Conservation (phyloP, 2,329 filamentous ascomycete species). For the Diaporthe nobilis region DNA sequence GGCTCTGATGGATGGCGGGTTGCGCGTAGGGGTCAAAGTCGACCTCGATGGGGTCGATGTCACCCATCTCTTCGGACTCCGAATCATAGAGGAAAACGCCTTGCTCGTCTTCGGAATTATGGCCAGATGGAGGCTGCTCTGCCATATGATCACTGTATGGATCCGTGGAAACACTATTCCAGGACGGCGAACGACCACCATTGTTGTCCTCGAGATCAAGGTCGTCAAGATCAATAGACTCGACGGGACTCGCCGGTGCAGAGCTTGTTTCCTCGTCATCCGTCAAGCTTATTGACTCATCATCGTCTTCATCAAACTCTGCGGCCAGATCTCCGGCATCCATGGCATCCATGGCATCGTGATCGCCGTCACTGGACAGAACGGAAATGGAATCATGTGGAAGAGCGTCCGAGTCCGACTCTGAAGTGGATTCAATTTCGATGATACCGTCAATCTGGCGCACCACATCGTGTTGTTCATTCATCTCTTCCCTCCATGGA, state of each 20-base stretch:
- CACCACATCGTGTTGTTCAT: neutral
- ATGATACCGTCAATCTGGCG: slow-evolving; percentile 30
- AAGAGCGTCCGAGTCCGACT: neutral
- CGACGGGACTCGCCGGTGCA: slow-evolving; percentile 22
- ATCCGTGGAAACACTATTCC: slow-evolving; percentile 34
- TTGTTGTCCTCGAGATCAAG: neutral
- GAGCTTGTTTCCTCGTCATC: slow-evolving; percentile 37
- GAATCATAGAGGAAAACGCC: slow-evolving; percentile 32
- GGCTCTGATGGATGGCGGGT: neutral
- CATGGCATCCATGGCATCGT: slow-evolving; percentile 1
- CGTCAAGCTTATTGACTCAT: slow-evolving; percentile 34
- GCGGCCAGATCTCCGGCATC: neutral
- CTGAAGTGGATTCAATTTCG: slow-evolving; percentile 18
- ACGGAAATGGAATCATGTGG: slow-evolving; percentile 15
- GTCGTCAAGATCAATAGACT: slow-evolving; percentile 17
- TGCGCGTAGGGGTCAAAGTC: neutral
- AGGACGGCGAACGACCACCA: slow-evolving; percentile 33
- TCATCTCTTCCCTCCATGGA: neutral
- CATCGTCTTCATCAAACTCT: neutral
- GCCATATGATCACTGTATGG: slow-evolving; percentile 24
- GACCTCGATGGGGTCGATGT: slow-evolving; percentile 2
- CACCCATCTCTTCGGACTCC: slow-evolving; percentile 25
- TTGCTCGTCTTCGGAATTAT: slow-evolving; percentile 23
- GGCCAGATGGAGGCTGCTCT: slow-evolving; percentile 16
- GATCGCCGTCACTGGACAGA: slow-evolving; percentile 5